Evolutionary conservation across 2,329 filamentous ascomycete genomes (phyloP), one percentile per base, ranked within the genome.

Genomic region (Xylariaceae sp.): DNA sequence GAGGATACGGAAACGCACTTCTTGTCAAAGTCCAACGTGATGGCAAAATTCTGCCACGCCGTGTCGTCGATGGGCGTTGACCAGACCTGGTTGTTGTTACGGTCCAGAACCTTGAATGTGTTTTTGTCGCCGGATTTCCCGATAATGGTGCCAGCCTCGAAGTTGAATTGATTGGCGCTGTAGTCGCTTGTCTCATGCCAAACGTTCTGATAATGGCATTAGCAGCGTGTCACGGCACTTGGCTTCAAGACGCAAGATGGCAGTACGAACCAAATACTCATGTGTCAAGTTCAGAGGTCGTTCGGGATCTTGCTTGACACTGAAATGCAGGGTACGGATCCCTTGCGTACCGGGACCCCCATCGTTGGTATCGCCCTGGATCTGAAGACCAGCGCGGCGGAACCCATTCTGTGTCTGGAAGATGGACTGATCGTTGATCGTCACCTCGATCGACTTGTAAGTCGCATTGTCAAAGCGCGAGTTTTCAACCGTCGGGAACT

Each of bases 21-120:
- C 56, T 75, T 70, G 38, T 62, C 62, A 56, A 78, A 83, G 60
- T 83, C 75, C 15, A 82, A 64, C 10, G 73, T 77, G 35, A 82
- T 58, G 17, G 77, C 81, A 68, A 83, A 83, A 65, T 83, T 83
- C 62, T 84, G 80, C 80, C 80, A 83, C 15, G 70, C 69, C 32
- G 63, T 67, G 27, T 64, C 58, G 38, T 75, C 71, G 40, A 81
- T 64, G 5, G 68, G 62, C 11, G 68, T 70, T 22, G 66, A 68
- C 68, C 69, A 74, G 36, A 74, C 60, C 59, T 68, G 58, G 41
- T 60, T 62, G 61, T 68, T 70, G 47, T 67, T 54, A 1, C 71
- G 65, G 59, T 71, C 64, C 15, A 73, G 60, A 36, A 73, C 57
- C 63, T 73, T 73, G 62, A 67, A 73, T n/a, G 66, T 70, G 59